Evolutionary conservation across 192 early-diverging fungal genomes (phyloP).

Genomic region (Obelidium mucronatum): DNA sequence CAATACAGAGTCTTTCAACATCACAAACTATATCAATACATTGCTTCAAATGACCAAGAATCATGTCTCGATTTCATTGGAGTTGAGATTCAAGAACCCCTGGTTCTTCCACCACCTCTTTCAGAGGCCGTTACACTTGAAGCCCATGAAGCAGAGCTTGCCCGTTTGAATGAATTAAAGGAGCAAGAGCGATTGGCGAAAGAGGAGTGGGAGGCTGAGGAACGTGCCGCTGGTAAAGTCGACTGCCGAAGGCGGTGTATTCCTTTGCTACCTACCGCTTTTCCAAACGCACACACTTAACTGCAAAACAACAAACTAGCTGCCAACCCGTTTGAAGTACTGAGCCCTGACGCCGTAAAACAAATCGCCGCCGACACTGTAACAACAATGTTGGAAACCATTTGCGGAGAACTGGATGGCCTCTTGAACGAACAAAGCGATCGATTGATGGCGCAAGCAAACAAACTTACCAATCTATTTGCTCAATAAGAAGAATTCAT

Average conservation of each 20-base stretch:
- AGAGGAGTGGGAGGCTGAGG: slow-evolving; percentile 27
- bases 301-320: slow-evolving; percentile 21
- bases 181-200: slow-evolving; percentile 35
- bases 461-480: background rate
- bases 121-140: slow-evolving; percentile 39
- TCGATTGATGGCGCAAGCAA: slow-evolving; percentile 34
- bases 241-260: too few relatives aligned
- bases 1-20: slow-evolving; percentile 41
- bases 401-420: slow-evolving; percentile 37
- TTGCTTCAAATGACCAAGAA: slow-evolving; percentile 21
- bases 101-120: slow-evolving; percentile 34
- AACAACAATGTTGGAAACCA: slow-evolving; percentile 8
- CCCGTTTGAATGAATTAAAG: slow-evolving; percentile 26
- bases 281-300: background rate
- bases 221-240: slow-evolving; percentile 37
- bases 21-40: slow-evolving; percentile 36
- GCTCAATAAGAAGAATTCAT: background rate
- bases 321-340: slow-evolving; percentile 47
- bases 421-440: slow-evolving; percentile 32
- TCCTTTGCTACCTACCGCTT: background rate
- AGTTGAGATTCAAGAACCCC: slow-evolving; percentile 29
- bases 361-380: slow-evolving; percentile 39
- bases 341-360: slow-evolving; percentile 36
- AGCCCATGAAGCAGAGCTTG: slow-evolving; percentile 38
- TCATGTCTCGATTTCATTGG: background rate